These are phyloP conservation scores for Claviceps cyperi DNA, from an alignment of 2,329 filamentous ascomycete genomes.

Conservation along the genomic window DNA sequence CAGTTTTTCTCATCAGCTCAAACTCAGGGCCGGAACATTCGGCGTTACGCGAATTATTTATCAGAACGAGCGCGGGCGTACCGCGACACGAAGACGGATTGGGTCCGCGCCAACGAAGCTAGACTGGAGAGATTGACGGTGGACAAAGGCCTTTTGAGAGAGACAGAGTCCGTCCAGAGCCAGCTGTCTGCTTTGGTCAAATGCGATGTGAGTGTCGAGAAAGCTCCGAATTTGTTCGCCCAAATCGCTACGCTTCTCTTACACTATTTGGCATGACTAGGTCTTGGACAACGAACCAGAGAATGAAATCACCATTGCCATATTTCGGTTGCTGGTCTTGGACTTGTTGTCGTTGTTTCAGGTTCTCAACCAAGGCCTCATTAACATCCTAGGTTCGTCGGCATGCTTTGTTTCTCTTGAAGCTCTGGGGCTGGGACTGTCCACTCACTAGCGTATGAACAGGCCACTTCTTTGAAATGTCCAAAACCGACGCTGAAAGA, in stretches of 20 bases:
- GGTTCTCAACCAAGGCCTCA: conserved; percentile 90
- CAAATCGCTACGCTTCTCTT: neutral
- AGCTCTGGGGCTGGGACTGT: conserved; percentile 1
- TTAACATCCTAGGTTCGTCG: conserved; percentile 76
- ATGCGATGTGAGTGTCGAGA: conserved; percentile 57
- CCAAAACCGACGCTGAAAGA: conserved; percentile 79
- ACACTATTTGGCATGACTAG: conserved; percentile 26
- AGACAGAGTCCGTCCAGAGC: conserved; percentile 80
- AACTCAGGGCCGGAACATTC: conserved; percentile 87
- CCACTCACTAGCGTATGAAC: conserved; percentile 10
- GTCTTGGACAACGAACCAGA: conserved; percentile 78
- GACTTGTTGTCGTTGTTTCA: conserved; percentile 85
- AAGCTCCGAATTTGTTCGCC: too few species aligned
- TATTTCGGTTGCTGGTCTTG: conserved; percentile 80
- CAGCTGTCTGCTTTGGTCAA: conserved; percentile 76
- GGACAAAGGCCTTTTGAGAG: conserved; percentile 80
- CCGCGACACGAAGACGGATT: conserved; percentile 74
- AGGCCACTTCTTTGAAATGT: conserved; percentile 99
- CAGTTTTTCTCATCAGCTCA: conserved; percentile 44
- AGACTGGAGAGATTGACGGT: conserved; percentile 74
- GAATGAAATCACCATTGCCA: conserved; percentile 91
- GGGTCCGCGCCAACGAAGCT: conserved; percentile 69
- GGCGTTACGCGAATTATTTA: conserved; percentile 80
- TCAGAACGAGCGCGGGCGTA: conserved; percentile 69
- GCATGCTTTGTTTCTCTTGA: neutral